phyloP scores from a whole-genome alignment of 768 basidiomycete species.

The Rhizopogon salebrosus region DNA sequence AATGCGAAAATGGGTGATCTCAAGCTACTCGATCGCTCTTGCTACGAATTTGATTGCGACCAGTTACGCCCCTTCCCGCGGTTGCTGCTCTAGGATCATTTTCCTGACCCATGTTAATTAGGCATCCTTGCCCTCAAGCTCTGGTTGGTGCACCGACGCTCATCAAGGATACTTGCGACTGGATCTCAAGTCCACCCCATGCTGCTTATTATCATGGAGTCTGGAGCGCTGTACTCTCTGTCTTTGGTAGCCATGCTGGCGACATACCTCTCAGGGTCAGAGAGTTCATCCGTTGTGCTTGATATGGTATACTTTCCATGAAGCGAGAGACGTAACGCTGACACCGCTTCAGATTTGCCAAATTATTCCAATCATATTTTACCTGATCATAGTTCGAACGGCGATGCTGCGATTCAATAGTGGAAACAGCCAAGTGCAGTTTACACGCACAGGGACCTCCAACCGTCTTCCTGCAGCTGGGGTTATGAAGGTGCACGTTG shows the following conservation, averaged over 20 bases:
- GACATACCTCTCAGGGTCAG: background rate
- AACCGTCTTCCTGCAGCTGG: too few relatives aligned
- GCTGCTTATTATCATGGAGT: background rate
- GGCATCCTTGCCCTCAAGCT: background rate
- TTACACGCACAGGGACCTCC: too few relatives aligned
- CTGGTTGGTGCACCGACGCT: background rate
- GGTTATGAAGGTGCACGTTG: too few relatives aligned
- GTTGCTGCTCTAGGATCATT: too few relatives aligned
- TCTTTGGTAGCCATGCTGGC: background rate
- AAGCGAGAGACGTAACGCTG: too few relatives aligned
- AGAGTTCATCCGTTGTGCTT: background rate
- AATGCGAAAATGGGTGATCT: slow-evolving; percentile 7
- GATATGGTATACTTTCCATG: too few relatives aligned
- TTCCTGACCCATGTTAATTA: too few relatives aligned
- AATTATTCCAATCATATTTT: slow-evolving; percentile 2
- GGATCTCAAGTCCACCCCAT: background rate
- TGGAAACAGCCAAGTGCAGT: background rate
- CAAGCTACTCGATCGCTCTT: slow-evolving; percentile 5
- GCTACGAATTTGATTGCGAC: slow-evolving; percentile 9
- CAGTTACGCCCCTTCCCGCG: background rate
- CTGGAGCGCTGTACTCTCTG: background rate
- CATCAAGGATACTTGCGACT: background rate
- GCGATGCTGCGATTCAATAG: slow-evolving; percentile 1
- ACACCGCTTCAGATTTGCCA: background rate
- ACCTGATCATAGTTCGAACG: background rate